A percentile compares a stretch with the other conserved stretches of the same genome.
Conservation (phyloP, 2,329 filamentous ascomycete genomes). For the Paraconiothyrium sp. region DNA sequence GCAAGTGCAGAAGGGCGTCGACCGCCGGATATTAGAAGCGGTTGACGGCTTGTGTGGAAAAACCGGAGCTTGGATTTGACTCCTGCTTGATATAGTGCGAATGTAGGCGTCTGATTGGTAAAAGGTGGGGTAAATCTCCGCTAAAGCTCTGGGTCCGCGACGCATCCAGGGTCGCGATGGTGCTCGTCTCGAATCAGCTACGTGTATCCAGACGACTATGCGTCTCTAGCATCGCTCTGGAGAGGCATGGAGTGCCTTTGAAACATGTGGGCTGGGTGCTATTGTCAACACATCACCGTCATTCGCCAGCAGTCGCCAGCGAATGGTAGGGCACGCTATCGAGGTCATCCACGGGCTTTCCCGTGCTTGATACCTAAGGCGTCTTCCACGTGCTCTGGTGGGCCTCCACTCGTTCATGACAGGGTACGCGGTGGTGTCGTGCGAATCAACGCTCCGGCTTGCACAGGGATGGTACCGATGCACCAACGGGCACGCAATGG, state of each 20-base stretch:
- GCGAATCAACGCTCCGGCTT: not conserved
- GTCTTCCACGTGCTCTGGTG: slow-evolving; percentile 6
- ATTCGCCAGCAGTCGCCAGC: not conserved
- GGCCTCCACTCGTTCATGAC: slow-evolving; percentile 1
- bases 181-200: not conserved
- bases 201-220: not conserved
- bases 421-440: not conserved
- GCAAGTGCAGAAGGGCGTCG: not conserved
- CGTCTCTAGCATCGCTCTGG: not conserved
- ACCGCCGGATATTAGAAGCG: slow-evolving; percentile 16
- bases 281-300: too few relatives aligned
- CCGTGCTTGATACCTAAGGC: not conserved
- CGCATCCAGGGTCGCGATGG: not conserved
- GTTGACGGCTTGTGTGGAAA: slow-evolving; percentile 3
- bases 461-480: slow-evolving; percentile 7
- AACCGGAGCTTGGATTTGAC: not conserved
- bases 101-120: not conserved
- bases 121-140: slow-evolving; percentile 10
- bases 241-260: not conserved
- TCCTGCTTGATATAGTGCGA: not conserved
- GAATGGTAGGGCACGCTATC: not conserved
- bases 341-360: not conserved
- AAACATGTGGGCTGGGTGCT: not conserved
- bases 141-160: not conserved
- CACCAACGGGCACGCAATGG: slow-evolving; percentile 3